Evolutionary conservation across 148 eudicot species (phyloP), one percentile per base, ranked within the genome.

Genomic region (Chenopodium berlandieri): DNA sequence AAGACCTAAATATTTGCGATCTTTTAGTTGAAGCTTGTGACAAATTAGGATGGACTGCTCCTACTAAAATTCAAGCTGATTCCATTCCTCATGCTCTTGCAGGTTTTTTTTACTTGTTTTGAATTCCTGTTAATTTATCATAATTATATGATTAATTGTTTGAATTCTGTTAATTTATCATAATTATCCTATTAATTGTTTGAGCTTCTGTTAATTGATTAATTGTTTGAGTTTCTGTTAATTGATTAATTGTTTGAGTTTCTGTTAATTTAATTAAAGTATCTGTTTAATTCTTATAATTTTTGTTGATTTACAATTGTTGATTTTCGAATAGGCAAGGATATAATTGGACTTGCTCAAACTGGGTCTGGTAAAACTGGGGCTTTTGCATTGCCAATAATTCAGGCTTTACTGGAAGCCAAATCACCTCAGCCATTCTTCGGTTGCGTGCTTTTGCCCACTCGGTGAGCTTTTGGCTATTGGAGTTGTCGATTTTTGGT

Each of bases 331-430:
- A 32, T 75, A 89, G 98, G 97, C 7, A 95, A 89, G 85, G 99
- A 95, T 84, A 78, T 95, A 62, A 93, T 95, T 81, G 99, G 94
- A 76, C 94, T 95, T 78, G 99, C 97, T 40, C 94, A 95, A 83
- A 95, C 99, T 32, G 99, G 99, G 64, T 95, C 99, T 14, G 99
- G 99, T 56, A 95, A 95, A 86, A 95, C 99, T 34, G 99, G 94
- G n/a, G 99, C 99, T 7, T 95, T 95, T 58, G 97, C 92, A 3
- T 83, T 95, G 74, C 99, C 99, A 7, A 92, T 95, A 30, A 85
- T 95, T 40, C 97, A 95, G 81, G 84, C 97, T 4, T 85, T 95
- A 70, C 50, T 94, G 50, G 94, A 93, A 32, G 72, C 91, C 64
- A 20, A 62, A 10, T 9, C 78, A 0, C 91, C 91, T 30, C 87